A percentile compares a stretch with the other conserved stretches of the same genome.
phyloP scores from a whole-genome alignment of 345 rosid species.

The Pugionium dolabratum region DNA sequence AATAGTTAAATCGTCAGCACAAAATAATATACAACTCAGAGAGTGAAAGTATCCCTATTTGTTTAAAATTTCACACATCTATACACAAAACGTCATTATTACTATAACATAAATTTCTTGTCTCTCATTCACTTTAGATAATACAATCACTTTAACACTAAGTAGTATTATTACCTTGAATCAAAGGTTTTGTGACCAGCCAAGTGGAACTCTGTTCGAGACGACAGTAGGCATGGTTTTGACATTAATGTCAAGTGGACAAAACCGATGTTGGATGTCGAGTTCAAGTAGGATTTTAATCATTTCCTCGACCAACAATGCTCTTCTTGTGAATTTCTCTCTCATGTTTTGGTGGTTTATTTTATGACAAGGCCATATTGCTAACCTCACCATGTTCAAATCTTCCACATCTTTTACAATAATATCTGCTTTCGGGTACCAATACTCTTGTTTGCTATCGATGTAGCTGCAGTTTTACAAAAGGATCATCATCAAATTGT shows the following conservation, averaged over 20 bases:
- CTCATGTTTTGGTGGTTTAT: constrained; percentile 72
- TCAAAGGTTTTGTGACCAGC: constrained; percentile 36
- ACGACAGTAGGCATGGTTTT: constrained; percentile 47
- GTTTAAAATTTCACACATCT: no score
- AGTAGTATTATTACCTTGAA: not conserved
- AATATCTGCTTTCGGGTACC: constrained; percentile 58
- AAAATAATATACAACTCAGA: no score
- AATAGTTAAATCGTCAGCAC: no score
- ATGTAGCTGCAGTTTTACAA: constrained; percentile 46
- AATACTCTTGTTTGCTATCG: constrained; percentile 68
- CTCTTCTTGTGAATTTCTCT: constrained; percentile 57
- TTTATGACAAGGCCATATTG: constrained; percentile 62
- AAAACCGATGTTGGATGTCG: constrained; percentile 64
- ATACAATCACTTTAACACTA: no score
- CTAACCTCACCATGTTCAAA: constrained; percentile 52
- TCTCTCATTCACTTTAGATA: no score
- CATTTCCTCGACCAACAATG: constrained; percentile 66
- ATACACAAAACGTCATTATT: no score
- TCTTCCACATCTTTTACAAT: constrained; percentile 55
- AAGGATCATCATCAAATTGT: not conserved
- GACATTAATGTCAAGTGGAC: constrained; percentile 68
- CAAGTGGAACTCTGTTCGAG: constrained; percentile 50
- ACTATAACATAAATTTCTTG: no score
- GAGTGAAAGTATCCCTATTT: no score
- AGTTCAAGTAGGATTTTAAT: constrained; percentile 61